Percentiles rank a stretch among this genome's conserved stretches.
phyloP scores from a whole-genome alignment of 2,329 filamentous ascomycete species.

The Colletotrichum scovillei region DNA sequence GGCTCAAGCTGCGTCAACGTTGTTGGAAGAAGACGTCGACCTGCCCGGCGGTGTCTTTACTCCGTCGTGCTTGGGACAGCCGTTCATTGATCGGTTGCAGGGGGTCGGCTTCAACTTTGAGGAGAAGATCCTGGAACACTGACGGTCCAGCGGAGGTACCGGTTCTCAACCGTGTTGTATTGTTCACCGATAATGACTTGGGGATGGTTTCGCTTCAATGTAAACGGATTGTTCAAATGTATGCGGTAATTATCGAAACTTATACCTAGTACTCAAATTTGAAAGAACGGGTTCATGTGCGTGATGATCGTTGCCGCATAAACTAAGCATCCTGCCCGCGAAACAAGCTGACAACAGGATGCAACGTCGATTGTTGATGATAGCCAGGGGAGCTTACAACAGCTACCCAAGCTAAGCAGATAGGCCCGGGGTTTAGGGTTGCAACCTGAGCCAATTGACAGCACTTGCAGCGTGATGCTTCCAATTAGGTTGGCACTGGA shows the following conservation, averaged over 20 bases:
- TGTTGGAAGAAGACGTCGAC: slow-evolving; percentile 71
- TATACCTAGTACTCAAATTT: background rate
- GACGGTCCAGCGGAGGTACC: background rate
- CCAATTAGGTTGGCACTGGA: background rate
- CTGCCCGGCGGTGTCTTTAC: slow-evolving; percentile 78
- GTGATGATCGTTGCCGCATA: background rate
- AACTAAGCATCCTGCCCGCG: background rate
- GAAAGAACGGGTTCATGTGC: background rate
- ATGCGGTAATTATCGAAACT: background rate
- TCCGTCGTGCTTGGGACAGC: slow-evolving; percentile 76
- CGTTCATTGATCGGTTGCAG: slow-evolving; percentile 72
- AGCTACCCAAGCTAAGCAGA: background rate
- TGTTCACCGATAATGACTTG: background rate
- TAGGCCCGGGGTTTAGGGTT: background rate
- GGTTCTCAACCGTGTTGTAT: slow-evolving; percentile 24
- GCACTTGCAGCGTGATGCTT: background rate
- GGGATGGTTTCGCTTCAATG: background rate
- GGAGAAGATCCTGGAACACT: slow-evolving; percentile 55
- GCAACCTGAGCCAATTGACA: background rate
- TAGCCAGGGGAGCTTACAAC: background rate
- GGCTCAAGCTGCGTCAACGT: slow-evolving; percentile 71
- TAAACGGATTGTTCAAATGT: background rate
- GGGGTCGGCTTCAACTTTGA: slow-evolving; percentile 73
- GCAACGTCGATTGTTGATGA: background rate
- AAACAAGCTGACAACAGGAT: background rate